These are phyloP conservation scores for Talaromyces trachyspermus DNA, from an alignment of 495 filamentous ascomycete species.

Conservation along the genomic window DNA sequence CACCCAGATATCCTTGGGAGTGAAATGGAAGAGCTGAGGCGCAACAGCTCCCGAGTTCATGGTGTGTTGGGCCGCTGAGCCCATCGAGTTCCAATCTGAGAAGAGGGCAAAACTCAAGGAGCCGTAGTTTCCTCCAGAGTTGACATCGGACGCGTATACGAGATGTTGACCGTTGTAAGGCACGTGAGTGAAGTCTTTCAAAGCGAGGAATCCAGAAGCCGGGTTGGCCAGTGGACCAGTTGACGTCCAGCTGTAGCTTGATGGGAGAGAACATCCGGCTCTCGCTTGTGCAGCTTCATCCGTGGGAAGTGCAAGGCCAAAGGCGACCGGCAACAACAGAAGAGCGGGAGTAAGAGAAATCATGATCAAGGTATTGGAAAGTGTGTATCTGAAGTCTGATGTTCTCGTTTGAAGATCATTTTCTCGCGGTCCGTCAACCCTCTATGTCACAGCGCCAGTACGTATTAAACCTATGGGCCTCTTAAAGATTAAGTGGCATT, in stretches of 20 bases:
- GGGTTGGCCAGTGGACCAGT: constrained; percentile 39
- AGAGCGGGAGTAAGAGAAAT: not conserved
- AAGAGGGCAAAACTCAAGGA: constrained; percentile 52
- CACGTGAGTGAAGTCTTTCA: constrained; percentile 54
- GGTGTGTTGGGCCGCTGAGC: constrained; percentile 40
- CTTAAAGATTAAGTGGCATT: too few relatives aligned
- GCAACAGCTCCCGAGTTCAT: constrained; percentile 48
- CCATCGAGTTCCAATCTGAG: constrained; percentile 47
- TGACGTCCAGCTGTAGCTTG: constrained; percentile 47
- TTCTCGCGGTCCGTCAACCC: not conserved
- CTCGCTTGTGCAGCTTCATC: not conserved
- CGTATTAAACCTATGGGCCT: too few relatives aligned
- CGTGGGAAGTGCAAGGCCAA: not conserved
- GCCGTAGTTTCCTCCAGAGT: constrained; percentile 34
- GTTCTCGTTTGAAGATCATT: not conserved
- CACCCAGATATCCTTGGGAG: constrained; percentile 51
- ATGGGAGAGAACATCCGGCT: constrained; percentile 40
- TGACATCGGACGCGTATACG: constrained; percentile 43
- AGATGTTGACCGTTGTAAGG: constrained; percentile 47
- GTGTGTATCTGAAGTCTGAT: not conserved
- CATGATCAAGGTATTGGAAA: not conserved
- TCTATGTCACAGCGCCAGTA: too few relatives aligned
- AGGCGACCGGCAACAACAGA: not conserved
- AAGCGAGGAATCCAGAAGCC: constrained; percentile 40
- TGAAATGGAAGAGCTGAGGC: constrained; percentile 54